Percentiles rank a stretch among this genome's conserved stretches.
Evolutionary conservation across 257 asterid genomes (phyloP).

Genomic region (Solanum peruvianum): DNA sequence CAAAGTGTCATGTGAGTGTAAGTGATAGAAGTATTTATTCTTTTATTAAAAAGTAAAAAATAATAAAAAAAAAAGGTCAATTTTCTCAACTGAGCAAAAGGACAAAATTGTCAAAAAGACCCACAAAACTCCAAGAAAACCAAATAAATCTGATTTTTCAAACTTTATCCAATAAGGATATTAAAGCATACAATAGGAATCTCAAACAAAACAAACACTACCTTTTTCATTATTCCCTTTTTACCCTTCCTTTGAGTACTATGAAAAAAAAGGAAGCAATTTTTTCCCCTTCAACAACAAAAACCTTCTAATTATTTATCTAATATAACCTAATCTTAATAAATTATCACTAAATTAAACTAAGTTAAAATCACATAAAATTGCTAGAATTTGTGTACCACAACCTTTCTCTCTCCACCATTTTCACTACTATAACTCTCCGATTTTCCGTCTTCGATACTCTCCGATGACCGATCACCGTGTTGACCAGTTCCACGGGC

Average conservation of each 20-base stretch:
- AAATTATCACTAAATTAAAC: not conserved
- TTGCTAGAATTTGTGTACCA: slow-evolving; percentile 1
- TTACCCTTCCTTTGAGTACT: not conserved
- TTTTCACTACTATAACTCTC: slow-evolving; percentile 62
- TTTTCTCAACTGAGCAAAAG: not conserved
- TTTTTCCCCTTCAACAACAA: not conserved
- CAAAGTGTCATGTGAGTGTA: not conserved
- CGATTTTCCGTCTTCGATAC: slow-evolving; percentile 84
- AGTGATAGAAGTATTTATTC: not conserved
- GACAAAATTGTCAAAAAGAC: not conserved
- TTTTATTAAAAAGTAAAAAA: not conserved
- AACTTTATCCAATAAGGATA: not conserved
- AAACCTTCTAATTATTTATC: not conserved
- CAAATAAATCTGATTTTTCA: not conserved
- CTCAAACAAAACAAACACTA: not conserved
- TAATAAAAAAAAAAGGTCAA: not conserved
- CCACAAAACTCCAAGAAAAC: not conserved
- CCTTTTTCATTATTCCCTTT: not conserved
- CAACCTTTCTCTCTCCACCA: slow-evolving; percentile 39
- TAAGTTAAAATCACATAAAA: not conserved
- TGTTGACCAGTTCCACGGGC: slow-evolving; percentile 20
- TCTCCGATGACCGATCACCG: slow-evolving; percentile 59
- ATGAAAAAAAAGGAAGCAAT: not conserved
- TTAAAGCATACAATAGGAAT: not conserved
- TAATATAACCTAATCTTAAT: not conserved